A percentile compares a stretch with the other conserved stretches of the same genome.
These are phyloP conservation scores for Trichoderma hamatum DNA, from an alignment of 2,329 filamentous ascomycete species.

Conservation along the genomic window DNA sequence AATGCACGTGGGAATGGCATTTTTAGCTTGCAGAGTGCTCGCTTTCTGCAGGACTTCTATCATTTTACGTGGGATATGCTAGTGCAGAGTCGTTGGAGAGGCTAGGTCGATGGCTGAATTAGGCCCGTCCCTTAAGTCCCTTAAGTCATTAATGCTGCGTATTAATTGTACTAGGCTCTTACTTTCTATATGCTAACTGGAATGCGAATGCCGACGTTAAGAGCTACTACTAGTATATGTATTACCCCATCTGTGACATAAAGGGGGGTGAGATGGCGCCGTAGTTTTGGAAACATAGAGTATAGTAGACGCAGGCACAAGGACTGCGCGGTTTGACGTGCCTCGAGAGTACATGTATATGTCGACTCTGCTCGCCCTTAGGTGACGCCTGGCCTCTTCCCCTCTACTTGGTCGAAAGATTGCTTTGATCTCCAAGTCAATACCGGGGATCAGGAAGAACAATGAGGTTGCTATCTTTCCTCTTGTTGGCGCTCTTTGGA, in stretches of 20 bases:
- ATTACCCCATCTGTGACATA: slow-evolving; percentile 12
- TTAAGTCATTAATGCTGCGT: slow-evolving; percentile 6
- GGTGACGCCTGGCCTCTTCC: slow-evolving; percentile 1
- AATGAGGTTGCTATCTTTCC: slow-evolving; percentile 9
- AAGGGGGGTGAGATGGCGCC: slow-evolving; percentile 2
- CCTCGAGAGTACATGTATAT: slow-evolving; percentile 1
- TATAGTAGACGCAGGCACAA: not conserved
- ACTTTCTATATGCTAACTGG: not conserved
- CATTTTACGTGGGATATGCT: not conserved
- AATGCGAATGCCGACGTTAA: slow-evolving; percentile 3
- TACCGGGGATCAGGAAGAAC: not conserved
- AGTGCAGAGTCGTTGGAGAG: not conserved
- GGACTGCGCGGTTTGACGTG: not conserved
- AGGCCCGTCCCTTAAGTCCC: slow-evolving; percentile 12
- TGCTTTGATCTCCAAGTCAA: slow-evolving; percentile 4
- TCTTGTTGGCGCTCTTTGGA: slow-evolving; percentile 9
- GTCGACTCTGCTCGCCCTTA: not conserved
- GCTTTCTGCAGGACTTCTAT: not conserved
- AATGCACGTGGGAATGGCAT: not conserved
- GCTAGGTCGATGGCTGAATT: not conserved
- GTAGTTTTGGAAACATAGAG: not conserved
- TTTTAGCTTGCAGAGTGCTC: not conserved
- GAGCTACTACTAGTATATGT: not conserved
- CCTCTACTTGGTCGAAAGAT: not conserved
- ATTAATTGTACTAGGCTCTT: slow-evolving; percentile 15